phyloP scores from a whole-genome alignment of 179 eudicot genomes.

The Silene vulgaris region DNA sequence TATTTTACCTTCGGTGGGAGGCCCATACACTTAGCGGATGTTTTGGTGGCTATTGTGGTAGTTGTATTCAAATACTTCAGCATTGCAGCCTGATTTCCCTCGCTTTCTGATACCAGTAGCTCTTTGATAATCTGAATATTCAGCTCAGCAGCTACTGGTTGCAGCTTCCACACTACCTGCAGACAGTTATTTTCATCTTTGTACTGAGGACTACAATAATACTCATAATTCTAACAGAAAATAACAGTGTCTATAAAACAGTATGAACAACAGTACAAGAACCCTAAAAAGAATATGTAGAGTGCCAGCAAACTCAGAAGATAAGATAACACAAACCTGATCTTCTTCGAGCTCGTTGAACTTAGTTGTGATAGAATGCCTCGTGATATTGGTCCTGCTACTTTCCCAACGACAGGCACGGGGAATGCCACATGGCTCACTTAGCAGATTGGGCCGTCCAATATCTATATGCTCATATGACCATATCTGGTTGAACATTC shows the following conservation, averaged over 20 bases:
- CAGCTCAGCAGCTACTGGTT: slow-evolving; percentile 36
- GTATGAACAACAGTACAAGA: neutral
- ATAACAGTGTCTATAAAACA: neutral
- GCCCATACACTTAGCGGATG: slow-evolving; percentile 3
- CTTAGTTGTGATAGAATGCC: slow-evolving; percentile 33
- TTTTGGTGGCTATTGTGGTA: slow-evolving; percentile 7
- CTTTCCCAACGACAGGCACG: slow-evolving; percentile 61
- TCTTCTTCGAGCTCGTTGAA: slow-evolving; percentile 44
- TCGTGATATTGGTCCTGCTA: slow-evolving; percentile 32
- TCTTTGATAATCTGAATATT: slow-evolving; percentile 39
- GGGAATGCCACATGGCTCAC: slow-evolving; percentile 31
- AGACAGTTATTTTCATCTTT: neutral
- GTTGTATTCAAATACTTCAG: slow-evolving; percentile 9
- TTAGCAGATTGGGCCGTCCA: slow-evolving; percentile 47
- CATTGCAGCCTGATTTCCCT: slow-evolving; percentile 6
- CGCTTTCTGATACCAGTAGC: slow-evolving; percentile 22
- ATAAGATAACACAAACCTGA: slow-evolving; percentile 33
- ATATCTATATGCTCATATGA: slow-evolving; percentile 61
- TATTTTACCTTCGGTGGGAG: slow-evolving; percentile 28
- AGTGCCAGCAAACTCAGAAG: neutral
- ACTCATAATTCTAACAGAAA: neutral
- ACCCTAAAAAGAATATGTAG: neutral
- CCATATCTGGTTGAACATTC: slow-evolving; percentile 48
- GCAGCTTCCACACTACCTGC: slow-evolving; percentile 47
- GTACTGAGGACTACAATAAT: neutral